phyloP scores from a whole-genome alignment of 2,329 filamentous ascomycete genomes.

The Phyllosticta ampelicida region DNA sequence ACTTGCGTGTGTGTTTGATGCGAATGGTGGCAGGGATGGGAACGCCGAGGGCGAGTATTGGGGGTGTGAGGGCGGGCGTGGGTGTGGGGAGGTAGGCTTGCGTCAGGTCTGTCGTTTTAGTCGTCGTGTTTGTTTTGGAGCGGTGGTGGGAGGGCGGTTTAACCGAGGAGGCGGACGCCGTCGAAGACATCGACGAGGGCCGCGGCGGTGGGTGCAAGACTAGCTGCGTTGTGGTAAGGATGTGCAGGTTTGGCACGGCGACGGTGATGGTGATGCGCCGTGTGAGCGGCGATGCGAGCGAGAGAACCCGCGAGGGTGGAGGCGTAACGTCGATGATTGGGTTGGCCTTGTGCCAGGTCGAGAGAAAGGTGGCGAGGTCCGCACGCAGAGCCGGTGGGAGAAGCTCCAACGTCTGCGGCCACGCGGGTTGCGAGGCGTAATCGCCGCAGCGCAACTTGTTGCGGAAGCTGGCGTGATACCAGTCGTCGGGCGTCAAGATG shows the following conservation, averaged over 20 bases:
- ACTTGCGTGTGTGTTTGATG: conserved; percentile 46
- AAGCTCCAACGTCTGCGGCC: conserved; percentile 42
- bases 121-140: background rate
- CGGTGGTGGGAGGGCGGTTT: background rate
- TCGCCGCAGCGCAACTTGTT: conserved; percentile 41
- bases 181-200: background rate
- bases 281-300: conserved; percentile 21
- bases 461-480: conserved; percentile 45
- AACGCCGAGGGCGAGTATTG: conserved; percentile 50
- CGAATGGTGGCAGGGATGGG: conserved; percentile 51
- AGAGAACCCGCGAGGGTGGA: conserved; percentile 18
- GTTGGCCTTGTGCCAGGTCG: conserved; percentile 45
- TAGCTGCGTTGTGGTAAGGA: conserved; percentile 71
- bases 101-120: conserved; percentile 19
- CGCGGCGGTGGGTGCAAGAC: conserved; percentile 27
- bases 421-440: conserved; percentile 41
- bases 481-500: conserved; percentile 36
- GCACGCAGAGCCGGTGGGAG: conserved; percentile 35
- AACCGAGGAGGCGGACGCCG: background rate
- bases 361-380: conserved; percentile 41
- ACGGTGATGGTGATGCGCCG: conserved; percentile 77
- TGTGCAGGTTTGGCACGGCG: conserved; percentile 70
- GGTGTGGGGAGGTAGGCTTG: conserved; percentile 21
- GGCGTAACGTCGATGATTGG: conserved; percentile 16
- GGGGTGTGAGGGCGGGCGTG: conserved; percentile 17